Conservation (phyloP, 2,329 filamentous ascomycete species). For the Cladorrhinum sp. region DNA sequence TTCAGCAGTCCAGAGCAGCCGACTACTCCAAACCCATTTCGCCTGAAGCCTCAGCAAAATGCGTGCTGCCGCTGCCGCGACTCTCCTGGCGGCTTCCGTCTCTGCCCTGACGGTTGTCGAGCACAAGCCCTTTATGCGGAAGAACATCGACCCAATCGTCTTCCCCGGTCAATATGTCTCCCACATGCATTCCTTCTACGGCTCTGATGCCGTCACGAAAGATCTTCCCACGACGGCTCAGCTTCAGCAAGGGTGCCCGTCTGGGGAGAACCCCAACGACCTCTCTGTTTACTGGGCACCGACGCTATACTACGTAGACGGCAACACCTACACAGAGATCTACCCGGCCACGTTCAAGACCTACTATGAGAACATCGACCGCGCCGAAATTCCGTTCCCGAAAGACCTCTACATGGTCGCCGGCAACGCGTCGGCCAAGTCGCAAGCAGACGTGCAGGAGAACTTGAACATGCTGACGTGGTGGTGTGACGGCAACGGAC, state of each 20-base stretch:
- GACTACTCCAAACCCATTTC: no score
- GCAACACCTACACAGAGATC: slow-evolving; percentile 37
- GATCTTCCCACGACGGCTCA: slow-evolving; percentile 34
- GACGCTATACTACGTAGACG: slow-evolving; percentile 41
- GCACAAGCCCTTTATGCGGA: slow-evolving; percentile 37
- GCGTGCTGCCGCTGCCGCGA: neutral
- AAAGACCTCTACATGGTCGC: slow-evolving; percentile 42
- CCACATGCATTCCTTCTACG: slow-evolving; percentile 45
- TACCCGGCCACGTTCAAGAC: slow-evolving; percentile 41
- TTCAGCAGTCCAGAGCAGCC: no score
- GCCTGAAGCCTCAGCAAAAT: neutral
- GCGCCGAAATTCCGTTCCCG: slow-evolving; percentile 44
- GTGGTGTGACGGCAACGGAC: slow-evolving; percentile 37
- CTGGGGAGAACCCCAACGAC: slow-evolving; percentile 43
- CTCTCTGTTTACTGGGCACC: slow-evolving; percentile 44
- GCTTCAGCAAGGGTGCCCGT: slow-evolving; percentile 40
- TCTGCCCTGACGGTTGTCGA: slow-evolving; percentile 11
- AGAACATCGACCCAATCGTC: slow-evolving; percentile 45
- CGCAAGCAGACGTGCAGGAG: slow-evolving; percentile 32
- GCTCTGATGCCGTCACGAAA: slow-evolving; percentile 41
- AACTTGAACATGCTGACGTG: slow-evolving; percentile 32
- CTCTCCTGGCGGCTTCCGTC: slow-evolving; percentile 2
- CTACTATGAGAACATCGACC: slow-evolving; percentile 44
- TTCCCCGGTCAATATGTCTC: slow-evolving; percentile 39
- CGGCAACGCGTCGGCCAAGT: slow-evolving; percentile 40